phyloP scores from a whole-genome alignment of 31 red algal species.

The Asparagopsis taxiformis region DNA sequence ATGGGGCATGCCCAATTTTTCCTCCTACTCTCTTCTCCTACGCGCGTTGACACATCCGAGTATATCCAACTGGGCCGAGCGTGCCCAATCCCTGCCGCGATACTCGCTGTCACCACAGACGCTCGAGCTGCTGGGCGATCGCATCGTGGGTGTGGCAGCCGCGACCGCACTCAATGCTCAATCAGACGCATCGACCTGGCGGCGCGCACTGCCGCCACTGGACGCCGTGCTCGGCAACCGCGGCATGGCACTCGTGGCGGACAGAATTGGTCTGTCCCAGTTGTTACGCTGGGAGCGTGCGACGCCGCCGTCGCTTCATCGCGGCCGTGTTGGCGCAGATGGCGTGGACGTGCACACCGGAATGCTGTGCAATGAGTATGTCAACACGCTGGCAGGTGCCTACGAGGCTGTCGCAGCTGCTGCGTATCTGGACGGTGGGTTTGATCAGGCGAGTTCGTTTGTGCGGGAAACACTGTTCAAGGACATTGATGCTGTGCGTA shows the following conservation, averaged over 20 bases:
- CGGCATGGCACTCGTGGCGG: conserved; percentile 23
- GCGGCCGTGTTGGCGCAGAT: conserved; percentile 3
- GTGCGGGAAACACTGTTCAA: conserved; percentile 18
- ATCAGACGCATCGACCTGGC: background rate
- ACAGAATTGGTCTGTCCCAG: conserved; percentile 25
- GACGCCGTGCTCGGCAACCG: conserved; percentile 27
- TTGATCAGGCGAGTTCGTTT: conserved; percentile 1
- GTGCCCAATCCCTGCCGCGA: conserved; percentile 4
- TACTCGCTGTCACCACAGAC: conserved; percentile 13
- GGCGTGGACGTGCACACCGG: conserved; percentile 32
- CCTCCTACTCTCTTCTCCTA: conserved; percentile 23
- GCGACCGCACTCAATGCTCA: background rate
- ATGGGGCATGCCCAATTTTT: conserved; percentile 19
- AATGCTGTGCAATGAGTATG: conserved; percentile 18
- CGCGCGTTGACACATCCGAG: conserved; percentile 50
- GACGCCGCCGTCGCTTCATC: conserved; percentile 8
- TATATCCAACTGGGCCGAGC: conserved; percentile 48
- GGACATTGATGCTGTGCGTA: background rate
- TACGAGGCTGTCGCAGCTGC: conserved; percentile 48
- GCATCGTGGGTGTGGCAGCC: conserved; percentile 25
- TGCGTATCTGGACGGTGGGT: conserved; percentile 35
- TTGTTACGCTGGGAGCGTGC: conserved; percentile 44
- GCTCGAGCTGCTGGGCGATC: conserved; percentile 50
- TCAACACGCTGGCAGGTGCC: conserved; percentile 35
- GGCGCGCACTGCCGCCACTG: background rate